Evolutionary conservation across 2,329 filamentous ascomycete genomes (phyloP).

Genomic region (Colletotrichum sansevieriae): DNA sequence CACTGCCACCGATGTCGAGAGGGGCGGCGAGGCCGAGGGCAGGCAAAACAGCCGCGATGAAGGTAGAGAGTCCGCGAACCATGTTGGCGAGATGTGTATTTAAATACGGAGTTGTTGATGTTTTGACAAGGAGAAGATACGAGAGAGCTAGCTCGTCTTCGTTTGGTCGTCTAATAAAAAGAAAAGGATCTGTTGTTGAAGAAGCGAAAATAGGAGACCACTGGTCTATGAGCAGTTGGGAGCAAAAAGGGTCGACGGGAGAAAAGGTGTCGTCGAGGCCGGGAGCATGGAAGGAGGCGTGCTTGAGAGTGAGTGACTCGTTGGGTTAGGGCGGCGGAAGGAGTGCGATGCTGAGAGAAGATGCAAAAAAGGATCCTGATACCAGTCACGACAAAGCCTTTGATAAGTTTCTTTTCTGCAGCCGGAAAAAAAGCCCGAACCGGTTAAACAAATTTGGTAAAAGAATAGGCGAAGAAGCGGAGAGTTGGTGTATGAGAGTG

Average conservation of each 20-base stretch:
- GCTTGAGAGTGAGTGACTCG: constrained; percentile 32
- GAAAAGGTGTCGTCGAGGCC: constrained; percentile 33
- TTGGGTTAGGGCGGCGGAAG: constrained; percentile 20
- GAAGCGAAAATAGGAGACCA: constrained; percentile 41
- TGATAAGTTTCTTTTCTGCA: constrained; percentile 15
- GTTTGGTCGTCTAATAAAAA: constrained; percentile 31
- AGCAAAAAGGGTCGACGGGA: constrained; percentile 18
- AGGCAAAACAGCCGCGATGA: constrained; percentile 44
- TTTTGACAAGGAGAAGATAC: constrained; percentile 33
- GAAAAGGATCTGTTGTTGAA: constrained; percentile 3
- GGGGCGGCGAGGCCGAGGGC: constrained; percentile 44
- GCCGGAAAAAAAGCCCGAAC: constrained; percentile 28
- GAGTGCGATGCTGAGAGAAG: constrained; percentile 31
- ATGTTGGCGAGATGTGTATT: constrained; percentile 41
- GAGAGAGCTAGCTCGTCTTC: constrained; percentile 41
- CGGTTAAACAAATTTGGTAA: constrained; percentile 37
- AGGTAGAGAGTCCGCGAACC: constrained; percentile 43
- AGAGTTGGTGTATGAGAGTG: constrained; percentile 5
- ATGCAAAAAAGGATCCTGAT: constrained; percentile 36
- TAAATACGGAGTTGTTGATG: constrained; percentile 22
- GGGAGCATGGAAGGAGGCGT: constrained; percentile 24
- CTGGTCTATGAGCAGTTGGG: constrained; percentile 30
- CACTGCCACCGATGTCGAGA: constrained; percentile 43
- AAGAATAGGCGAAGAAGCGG: constrained; percentile 37
- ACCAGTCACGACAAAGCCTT: constrained; percentile 40